A percentile compares a stretch with the other conserved stretches of the same genome.
These are phyloP conservation scores for Forsythia viridissima DNA, from an alignment of 257 asterid genomes.

Conservation along the genomic window DNA sequence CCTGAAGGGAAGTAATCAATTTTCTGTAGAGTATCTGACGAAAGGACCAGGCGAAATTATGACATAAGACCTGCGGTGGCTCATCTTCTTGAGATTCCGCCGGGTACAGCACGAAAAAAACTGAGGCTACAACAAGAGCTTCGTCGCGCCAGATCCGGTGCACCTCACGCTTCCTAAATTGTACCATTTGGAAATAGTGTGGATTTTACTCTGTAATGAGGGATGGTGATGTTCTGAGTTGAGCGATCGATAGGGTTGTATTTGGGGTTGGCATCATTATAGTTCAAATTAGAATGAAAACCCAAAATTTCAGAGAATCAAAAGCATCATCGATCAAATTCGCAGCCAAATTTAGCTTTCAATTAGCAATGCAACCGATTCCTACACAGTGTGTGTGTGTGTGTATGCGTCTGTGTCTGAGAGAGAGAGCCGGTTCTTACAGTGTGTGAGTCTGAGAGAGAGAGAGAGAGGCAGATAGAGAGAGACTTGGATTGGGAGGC, in stretches of 20 bases:
- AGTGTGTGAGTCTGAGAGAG: no score
- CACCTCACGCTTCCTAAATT: slow-evolving; percentile 38
- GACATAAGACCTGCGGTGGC: slow-evolving; percentile 68
- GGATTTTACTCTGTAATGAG: slow-evolving; percentile 20
- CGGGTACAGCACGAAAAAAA: slow-evolving; percentile 71
- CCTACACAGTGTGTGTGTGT: neutral
- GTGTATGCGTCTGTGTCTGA: no score
- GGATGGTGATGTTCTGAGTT: slow-evolving; percentile 28
- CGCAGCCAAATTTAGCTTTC: neutral
- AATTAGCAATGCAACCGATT: neutral
- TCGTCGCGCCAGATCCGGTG: slow-evolving; percentile 72
- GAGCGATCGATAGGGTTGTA: slow-evolving; percentile 31
- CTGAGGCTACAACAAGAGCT: slow-evolving; percentile 69
- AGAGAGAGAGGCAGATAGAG: no score
- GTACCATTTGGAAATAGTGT: slow-evolving; percentile 36
- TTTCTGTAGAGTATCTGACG: slow-evolving; percentile 73
- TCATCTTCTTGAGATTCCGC: slow-evolving; percentile 72
- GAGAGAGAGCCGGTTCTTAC: no score
- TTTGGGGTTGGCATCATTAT: slow-evolving; percentile 36
- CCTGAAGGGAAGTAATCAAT: slow-evolving; percentile 81
- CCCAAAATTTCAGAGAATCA: neutral
- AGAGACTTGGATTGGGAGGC: no score
- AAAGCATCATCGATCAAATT: neutral
- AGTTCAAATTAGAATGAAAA: neutral
- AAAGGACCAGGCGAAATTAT: slow-evolving; percentile 77